Evolutionary conservation across 78 protist species (phyloP).

Genomic region (Cyanophora paradoxa): DNA sequence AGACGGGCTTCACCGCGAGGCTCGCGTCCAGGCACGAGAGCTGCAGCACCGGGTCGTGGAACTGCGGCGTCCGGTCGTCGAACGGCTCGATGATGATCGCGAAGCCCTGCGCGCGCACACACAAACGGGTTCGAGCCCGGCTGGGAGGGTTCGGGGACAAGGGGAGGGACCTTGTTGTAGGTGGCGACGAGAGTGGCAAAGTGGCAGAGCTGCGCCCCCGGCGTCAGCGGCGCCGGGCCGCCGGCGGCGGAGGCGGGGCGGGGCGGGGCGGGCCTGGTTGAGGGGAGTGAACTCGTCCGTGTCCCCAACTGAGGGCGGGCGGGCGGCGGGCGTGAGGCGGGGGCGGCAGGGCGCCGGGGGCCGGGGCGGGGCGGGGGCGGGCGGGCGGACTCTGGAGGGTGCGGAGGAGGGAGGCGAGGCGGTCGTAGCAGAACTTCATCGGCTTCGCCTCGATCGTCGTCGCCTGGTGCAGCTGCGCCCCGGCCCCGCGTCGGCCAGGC

Average conservation of each 20-base stretch:
- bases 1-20: slow-evolving; percentile 83
- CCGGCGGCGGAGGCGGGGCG: too few relatives aligned
- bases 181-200: slow-evolving; percentile 86
- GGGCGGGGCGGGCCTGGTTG: too few relatives aligned
- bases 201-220: slow-evolving; percentile 60
- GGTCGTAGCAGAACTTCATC: slow-evolving; percentile 24
- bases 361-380: too few relatives aligned
- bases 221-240: too few relatives aligned
- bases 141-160: too few relatives aligned
- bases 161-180: too few relatives aligned
- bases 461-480: slow-evolving; percentile 6
- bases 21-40: slow-evolving; percentile 87
- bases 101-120: slow-evolving; percentile 53
- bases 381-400: slow-evolving; percentile 85
- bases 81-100: slow-evolving; percentile 80
- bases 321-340: too few relatives aligned
- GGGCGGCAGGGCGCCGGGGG: too few relatives aligned
- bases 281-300: slow-evolving; percentile 65
- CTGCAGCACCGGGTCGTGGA: slow-evolving; percentile 19
- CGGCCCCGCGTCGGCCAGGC: too few relatives aligned
- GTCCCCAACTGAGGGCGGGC: too few relatives aligned
- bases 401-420: slow-evolving; percentile 81
- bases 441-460: slow-evolving; percentile 19
- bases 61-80: slow-evolving; percentile 40
- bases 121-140: not conserved